A percentile compares a stretch with the other conserved stretches of the same genome.
phyloP scores from a whole-genome alignment of 139 green algal species.

The Prasinococcaceae sp. region DNA sequence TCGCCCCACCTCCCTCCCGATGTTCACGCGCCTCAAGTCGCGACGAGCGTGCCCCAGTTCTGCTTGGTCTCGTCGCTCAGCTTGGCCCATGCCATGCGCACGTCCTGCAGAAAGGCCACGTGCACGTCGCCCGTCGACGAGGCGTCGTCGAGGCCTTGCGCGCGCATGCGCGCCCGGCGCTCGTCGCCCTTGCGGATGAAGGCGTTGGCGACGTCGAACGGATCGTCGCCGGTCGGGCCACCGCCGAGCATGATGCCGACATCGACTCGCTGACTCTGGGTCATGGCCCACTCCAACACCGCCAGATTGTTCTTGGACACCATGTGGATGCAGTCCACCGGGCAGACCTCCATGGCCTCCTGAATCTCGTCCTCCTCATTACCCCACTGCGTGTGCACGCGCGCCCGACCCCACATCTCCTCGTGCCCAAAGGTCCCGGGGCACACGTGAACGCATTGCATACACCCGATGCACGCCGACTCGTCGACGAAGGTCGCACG shows the following conservation, averaged over 20 bases:
- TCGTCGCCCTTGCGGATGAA: no score
- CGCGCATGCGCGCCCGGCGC: no score
- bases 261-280: not conserved
- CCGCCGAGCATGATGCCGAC: not conserved
- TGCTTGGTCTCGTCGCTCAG: no score
- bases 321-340: conserved; percentile 24
- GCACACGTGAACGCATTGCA: conserved; percentile 13
- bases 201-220: no score
- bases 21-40: no score
- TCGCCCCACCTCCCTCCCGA: no score
- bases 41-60: no score
- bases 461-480: conserved; percentile 19
- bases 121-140: no score
- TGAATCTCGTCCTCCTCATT: conserved; percentile 17
- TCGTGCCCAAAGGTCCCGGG: conserved; percentile 14
- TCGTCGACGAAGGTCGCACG: conserved; percentile 21
- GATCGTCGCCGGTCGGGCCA: no score
- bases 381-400: conserved; percentile 16
- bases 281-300: conserved; percentile 14
- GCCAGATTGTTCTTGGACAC: conserved; percentile 14
- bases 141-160: no score
- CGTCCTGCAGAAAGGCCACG: no score
- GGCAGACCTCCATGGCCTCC: conserved; percentile 19
- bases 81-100: no score
- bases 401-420: conserved; percentile 10